Conservation (phyloP, 1,284 basidiomycete genomes). For the Cutaneotrichosporon mucoides region DNA sequence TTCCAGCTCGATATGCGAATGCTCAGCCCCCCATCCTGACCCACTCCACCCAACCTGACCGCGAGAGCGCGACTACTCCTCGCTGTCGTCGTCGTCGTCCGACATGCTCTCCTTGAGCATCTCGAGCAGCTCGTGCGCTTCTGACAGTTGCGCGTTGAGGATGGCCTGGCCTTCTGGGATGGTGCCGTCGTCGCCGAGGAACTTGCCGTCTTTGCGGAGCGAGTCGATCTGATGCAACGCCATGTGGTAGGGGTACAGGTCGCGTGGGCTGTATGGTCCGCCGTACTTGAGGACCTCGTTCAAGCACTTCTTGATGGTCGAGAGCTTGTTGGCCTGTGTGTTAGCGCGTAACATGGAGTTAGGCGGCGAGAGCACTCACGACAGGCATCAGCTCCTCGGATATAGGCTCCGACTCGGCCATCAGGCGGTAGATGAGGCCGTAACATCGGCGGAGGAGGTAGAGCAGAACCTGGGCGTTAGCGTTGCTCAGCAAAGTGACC, state of each 20-base stretch:
- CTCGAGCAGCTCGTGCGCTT: constrained; percentile 92
- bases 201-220: constrained; percentile 87
- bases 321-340: constrained; percentile 79
- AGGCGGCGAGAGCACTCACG: constrained; percentile 54
- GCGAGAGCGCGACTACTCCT: neutral
- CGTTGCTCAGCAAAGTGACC: neutral
- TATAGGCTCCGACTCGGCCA: constrained; percentile 98
- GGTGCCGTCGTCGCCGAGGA: constrained; percentile 62
- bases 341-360: neutral
- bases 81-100: constrained; percentile 40
- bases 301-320: constrained; percentile 90
- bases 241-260: constrained; percentile 95
- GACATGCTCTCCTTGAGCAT: constrained; percentile 57
- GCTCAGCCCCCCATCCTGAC: neutral
- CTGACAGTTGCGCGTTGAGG: constrained; percentile 89
- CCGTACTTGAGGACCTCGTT: constrained; percentile 98
- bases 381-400: constrained; percentile 96
- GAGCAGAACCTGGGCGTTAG: constrained; percentile 66
- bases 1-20: neutral
- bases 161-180: constrained; percentile 97
- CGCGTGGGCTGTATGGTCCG: constrained; percentile 88
- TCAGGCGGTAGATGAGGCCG: constrained; percentile 87
- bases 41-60: neutral
- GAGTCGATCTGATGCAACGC: constrained; percentile 94
- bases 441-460: constrained; percentile 93